Evolutionary conservation across 2,329 filamentous ascomycete genomes (phyloP), one percentile per base, ranked within the genome.

Genomic region (Colletotrichum caudatum): DNA sequence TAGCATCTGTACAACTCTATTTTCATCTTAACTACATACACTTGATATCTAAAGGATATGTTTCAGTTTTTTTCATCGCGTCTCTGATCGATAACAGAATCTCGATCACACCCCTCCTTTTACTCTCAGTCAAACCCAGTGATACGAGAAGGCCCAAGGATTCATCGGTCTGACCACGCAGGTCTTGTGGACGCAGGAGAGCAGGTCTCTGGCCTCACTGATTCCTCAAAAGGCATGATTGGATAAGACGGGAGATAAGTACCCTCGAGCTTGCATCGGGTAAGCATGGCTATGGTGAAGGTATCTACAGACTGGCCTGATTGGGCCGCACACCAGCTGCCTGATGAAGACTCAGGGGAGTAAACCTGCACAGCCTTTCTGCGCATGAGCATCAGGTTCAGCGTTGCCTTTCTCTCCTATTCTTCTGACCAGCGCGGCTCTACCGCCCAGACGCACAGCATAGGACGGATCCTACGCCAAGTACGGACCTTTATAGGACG

Each of bases 281-380:
- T 60, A 11, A 20, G 12, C 7, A 37, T 50, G 12, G 20, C 29
- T n/a, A 37, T 46, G 37, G 26, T 37, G 37, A 23, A 46, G 64
- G 0, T 23, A 54, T 41, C 26, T 46, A 23, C 20, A 6, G 37
- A 14, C 8, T 14, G 2, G 20, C 37, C 20, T 20, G 2, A 35
- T 65, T 69, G 61, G 46, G 44, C 62, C 39, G 60, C 12, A 29
- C 39, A 54, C 44, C 23, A 37, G 16, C 18, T 20, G 14, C 35
- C 37, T 16, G 44, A 46, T 39, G n/a, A 29, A 51, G 3, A n/a
- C 3, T 62, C 14, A 20, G 59, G 26, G 46, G 59, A 3, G 29
- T 66, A 48, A 29, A 35, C 29, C 44, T 59, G 64, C 26, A 39
- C 46, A 65, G 18, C 44, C 61, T 44, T 41, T n/a, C n/a, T n/a